Percentiles rank a stretch among this genome's conserved stretches.
phyloP scores from a whole-genome alignment of 2,329 filamentous ascomycete species.

The Stagonosporopsis tanaceti region DNA sequence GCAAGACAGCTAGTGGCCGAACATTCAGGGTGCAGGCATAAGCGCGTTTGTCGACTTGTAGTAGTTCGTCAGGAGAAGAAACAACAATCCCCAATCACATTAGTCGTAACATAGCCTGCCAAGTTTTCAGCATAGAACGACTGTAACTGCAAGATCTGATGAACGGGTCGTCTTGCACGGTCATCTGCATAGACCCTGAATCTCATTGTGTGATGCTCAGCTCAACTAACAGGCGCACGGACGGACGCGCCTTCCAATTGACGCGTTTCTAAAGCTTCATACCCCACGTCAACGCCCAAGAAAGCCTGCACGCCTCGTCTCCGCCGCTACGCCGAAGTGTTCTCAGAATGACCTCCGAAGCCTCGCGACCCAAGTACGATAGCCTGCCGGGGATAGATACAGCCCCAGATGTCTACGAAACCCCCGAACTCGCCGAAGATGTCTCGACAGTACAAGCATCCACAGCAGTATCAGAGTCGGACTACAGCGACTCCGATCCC shows the following conservation, averaged over 20 bases:
- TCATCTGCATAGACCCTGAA: background rate
- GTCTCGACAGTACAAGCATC: constrained; percentile 76
- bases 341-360: constrained; percentile 40
- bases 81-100: background rate
- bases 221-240: constrained; percentile 5
- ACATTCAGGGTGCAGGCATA: constrained; percentile 76
- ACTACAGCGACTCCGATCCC: constrained; percentile 63
- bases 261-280: constrained; percentile 27
- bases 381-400: constrained; percentile 71
- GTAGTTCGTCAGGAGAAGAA: background rate
- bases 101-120: background rate
- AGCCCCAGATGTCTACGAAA: constrained; percentile 95
- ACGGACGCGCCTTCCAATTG: constrained; percentile 27
- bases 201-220: background rate
- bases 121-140: background rate
- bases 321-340: background rate
- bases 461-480: constrained; percentile 51
- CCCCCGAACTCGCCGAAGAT: constrained; percentile 89
- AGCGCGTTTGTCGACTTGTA: background rate
- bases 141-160: background rate
- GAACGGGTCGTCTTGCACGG: too few species aligned
- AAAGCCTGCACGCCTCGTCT: background rate
- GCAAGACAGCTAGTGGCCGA: constrained; percentile 95
- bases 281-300: constrained; percentile 15
- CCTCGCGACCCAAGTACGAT: constrained; percentile 46